Base-by-base conservation (phyloP, 2,329 filamentous ascomycete species). In the Diaporthe humulicola region DNA sequence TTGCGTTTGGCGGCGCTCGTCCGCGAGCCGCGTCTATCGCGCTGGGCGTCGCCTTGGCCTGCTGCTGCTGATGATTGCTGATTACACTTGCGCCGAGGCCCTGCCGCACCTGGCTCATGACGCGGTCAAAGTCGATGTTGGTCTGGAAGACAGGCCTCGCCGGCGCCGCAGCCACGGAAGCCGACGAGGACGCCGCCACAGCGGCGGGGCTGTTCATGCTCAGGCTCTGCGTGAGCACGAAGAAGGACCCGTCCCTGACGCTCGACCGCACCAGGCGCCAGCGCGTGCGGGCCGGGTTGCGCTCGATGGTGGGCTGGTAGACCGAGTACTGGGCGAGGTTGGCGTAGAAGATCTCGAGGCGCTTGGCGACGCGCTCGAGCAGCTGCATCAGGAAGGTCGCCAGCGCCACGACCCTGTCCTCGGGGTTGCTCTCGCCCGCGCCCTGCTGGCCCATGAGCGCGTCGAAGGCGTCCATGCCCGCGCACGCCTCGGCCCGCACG, bases 381-480 rank as follows among this genome's bases (percentile, higher is more conserved):
- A 88, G 83, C 73, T 88, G 87, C 66, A 90, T 84, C 0, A 90
- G 81, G 77, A 89, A 90, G 0, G 84, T 84, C 1, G 86, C 83
- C 5, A 87, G 76, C 0, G 85, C 84, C 4, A 81, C 79, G 3
- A 87, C 77, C 2, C 85, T 83, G 33, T 86, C 83, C 0, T 79
- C 77, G 28, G 86, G 84, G 0, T 81, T 82, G n/a, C 9, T 82
- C 79, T n/a, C n/a, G n/a, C n/a, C n/a, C 0, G 81, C 80, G n/a
- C 86, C 85, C 8, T 82, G 78, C 0, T 81, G n/a, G n/a, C n/a
- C 80, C 77, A 85, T 85, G 38, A 90, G 82, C 30, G 82, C 84
- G 58, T 86, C 87, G 36, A 89, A 89, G 0, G 88, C 88, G 75
- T 90, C 88, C 87, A 90, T 90, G 12, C 88, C 89, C 30, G 83